Evolutionary conservation across 257 asterid genomes (phyloP).

Genomic region (Knoxia roxburghii): DNA sequence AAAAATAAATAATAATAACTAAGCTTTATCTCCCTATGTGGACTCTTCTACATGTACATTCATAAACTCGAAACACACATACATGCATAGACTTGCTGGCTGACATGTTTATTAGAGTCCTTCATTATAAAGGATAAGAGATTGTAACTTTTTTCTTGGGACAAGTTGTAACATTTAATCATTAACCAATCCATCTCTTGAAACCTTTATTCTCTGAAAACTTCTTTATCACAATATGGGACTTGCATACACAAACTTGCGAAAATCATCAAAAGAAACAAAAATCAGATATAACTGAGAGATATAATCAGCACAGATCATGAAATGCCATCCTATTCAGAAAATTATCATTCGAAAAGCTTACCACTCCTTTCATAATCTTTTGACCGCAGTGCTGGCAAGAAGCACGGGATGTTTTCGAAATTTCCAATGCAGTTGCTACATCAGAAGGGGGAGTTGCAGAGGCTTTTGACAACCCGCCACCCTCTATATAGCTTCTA

Average conservation of each 20-base stretch:
- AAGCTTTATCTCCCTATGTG: no score
- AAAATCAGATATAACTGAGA: neutral
- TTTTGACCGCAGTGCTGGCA: slow-evolving; percentile 65
- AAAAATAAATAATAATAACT: no score
- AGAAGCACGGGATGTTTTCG: slow-evolving; percentile 74
- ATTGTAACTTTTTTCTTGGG: no score
- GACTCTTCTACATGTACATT: no score
- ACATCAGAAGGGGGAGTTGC: slow-evolving; percentile 31
- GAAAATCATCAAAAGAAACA: neutral
- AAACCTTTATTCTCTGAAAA: neutral
- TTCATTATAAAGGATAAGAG: neutral
- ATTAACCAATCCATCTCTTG: neutral
- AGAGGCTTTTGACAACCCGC: slow-evolving; percentile 28
- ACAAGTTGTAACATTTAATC: neutral
- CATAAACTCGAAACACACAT: no score
- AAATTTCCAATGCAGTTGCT: slow-evolving; percentile 58
- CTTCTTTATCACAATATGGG: neutral
- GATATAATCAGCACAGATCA: neutral
- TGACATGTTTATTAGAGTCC: neutral
- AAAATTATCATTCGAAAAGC: slow-evolving; percentile 9
- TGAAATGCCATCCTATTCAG: neutral
- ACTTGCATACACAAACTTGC: neutral
- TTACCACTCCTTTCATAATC: slow-evolving; percentile 82
- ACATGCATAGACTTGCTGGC: slow-evolving; percentile 2
- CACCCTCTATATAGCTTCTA: slow-evolving; percentile 52